Percentiles rank a stretch among this genome's conserved stretches.
Conservation (phyloP, 140 eudicot species). For the Cichorium intybus region DNA sequence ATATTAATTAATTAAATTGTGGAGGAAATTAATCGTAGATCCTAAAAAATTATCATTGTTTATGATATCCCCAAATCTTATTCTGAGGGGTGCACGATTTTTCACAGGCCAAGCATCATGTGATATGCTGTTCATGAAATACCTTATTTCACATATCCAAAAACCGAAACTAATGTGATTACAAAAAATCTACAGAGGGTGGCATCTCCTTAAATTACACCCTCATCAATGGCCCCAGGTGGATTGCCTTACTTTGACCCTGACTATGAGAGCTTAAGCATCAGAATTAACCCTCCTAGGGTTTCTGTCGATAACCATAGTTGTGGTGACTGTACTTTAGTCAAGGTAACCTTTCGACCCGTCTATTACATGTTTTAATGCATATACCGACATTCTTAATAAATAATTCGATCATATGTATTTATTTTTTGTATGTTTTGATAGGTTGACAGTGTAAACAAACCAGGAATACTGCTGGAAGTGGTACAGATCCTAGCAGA, state of each 20-base stretch:
- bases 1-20: background rate
- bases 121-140: slow-evolving; percentile 18
- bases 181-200: slow-evolving; percentile 17
- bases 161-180: slow-evolving; percentile 28
- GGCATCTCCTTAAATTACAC: slow-evolving; percentile 17
- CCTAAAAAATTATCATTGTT: background rate
- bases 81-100: slow-evolving; percentile 12
- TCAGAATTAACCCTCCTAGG: slow-evolving; percentile 95
- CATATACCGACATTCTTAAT: slow-evolving; percentile 7
- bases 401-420: background rate
- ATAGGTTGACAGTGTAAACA: slow-evolving; percentile 89
- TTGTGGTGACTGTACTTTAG: slow-evolving; percentile 73
- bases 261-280: slow-evolving; percentile 83
- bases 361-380: background rate
- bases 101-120: slow-evolving; percentile 16
- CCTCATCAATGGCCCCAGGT: slow-evolving; percentile 51
- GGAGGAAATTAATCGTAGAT: background rate
- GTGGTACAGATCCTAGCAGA: slow-evolving; percentile 86
- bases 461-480: slow-evolving; percentile 88
- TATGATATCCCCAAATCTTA: slow-evolving; percentile 5
- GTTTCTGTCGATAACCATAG: slow-evolving; percentile 78
- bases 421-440: slow-evolving; percentile 7
- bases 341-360: slow-evolving; percentile 54
- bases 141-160: background rate
- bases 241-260: slow-evolving; percentile 94